Conservation (phyloP, 2,329 filamentous ascomycete species). For the Neonectria faginata region DNA sequence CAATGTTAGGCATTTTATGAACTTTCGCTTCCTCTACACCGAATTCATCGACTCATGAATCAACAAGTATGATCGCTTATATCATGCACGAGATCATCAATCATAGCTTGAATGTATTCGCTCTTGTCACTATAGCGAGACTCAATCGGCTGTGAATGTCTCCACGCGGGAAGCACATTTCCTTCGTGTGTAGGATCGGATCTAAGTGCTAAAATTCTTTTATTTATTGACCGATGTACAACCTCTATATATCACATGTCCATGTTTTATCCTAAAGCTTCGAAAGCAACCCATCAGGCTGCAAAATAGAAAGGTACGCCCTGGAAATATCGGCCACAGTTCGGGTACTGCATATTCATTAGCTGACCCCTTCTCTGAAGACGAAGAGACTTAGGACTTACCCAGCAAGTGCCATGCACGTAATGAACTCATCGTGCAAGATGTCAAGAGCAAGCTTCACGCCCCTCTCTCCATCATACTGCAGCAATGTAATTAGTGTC, state of each 20-base stretch:
- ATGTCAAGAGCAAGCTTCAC: slow-evolving; percentile 27
- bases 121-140: too few species aligned
- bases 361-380: too few species aligned
- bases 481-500: neutral
- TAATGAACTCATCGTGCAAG: slow-evolving; percentile 28
- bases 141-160: too few species aligned
- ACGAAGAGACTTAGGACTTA: neutral
- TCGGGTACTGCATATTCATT: slow-evolving; percentile 10
- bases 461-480: slow-evolving; percentile 29
- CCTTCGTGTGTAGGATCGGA: too few species aligned
- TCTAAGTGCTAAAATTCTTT: neutral
- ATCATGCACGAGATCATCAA: too few species aligned
- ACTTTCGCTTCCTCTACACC: too few species aligned
- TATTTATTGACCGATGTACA: neutral
- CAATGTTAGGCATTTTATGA: too few species aligned
- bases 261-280: slow-evolving; percentile 17
- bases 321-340: slow-evolving; percentile 27
- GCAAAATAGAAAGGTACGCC: slow-evolving; percentile 25
- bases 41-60: too few species aligned
- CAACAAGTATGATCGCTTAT: too few species aligned
- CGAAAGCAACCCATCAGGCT: slow-evolving; percentile 24
- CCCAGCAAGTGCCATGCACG: slow-evolving; percentile 28
- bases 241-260: neutral
- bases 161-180: too few species aligned
- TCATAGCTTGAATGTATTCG: too few species aligned